Conservation (phyloP, 768 basidiomycete genomes). For the Lactarius deliciosus region DNA sequence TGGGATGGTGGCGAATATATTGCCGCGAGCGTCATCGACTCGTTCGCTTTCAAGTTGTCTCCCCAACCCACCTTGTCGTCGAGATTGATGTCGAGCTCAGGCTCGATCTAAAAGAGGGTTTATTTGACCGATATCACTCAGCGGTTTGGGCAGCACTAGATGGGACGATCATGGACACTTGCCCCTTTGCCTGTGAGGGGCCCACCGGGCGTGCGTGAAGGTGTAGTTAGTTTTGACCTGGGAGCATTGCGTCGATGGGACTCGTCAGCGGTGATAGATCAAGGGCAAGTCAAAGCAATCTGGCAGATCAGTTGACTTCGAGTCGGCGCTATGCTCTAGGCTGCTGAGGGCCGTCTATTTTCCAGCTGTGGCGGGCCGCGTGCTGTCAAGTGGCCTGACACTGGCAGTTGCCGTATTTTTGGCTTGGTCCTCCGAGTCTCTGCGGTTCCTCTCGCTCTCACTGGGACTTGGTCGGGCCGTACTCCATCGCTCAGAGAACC, state of each 20-base stretch:
- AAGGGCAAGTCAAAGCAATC: not conserved
- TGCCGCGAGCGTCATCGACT: too few species aligned
- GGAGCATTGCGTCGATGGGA: constrained; percentile 45
- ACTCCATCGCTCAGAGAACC: not conserved
- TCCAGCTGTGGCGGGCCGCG: not conserved
- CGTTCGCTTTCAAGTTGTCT: not conserved
- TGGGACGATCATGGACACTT: constrained; percentile 22
- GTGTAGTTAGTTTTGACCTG: not conserved
- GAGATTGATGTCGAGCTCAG: constrained; percentile 88
- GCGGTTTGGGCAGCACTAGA: not conserved
- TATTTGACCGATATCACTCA: not conserved
- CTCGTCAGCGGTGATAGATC: constrained; percentile 3
- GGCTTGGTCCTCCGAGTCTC: not conserved
- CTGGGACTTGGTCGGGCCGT: not conserved
- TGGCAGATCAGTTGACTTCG: not conserved
- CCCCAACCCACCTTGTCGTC: constrained; percentile 69
- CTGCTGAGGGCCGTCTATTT: not conserved
- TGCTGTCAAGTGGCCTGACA: not conserved
- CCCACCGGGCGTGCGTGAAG: constrained; percentile 10
- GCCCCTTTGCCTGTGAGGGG: constrained; percentile 97
- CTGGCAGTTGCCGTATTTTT: not conserved
- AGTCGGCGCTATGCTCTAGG: not conserved
- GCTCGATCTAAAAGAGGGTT: constrained; percentile 67
- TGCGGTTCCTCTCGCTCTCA: not conserved
- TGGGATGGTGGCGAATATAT: too few species aligned